Percentiles rank a stretch among this genome's conserved stretches.
Conservation (phyloP, 345 rosid species). For the Acer negundo region DNA sequence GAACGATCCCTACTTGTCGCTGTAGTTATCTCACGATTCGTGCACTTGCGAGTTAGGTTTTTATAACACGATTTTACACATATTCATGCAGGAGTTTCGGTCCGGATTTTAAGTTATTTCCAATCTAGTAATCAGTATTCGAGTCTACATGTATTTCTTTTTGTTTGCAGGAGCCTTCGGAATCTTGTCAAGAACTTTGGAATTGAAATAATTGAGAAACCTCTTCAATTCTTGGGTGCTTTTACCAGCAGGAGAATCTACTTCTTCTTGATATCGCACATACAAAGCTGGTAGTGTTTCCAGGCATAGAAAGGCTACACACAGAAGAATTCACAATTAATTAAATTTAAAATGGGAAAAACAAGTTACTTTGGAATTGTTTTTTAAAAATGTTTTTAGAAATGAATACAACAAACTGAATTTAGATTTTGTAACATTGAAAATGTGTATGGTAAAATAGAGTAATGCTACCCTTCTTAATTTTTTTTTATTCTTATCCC, state of each 20-base stretch:
- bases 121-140: not conserved
- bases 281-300: constrained; percentile 46
- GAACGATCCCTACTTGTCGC: no score
- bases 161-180: constrained; percentile 43
- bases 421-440: no score
- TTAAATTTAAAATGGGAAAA: not conserved
- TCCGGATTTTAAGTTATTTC: constrained; percentile 1
- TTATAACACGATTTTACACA: no score
- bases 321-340: not conserved
- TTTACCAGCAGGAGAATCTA: constrained; percentile 38
- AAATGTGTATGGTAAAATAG: no score
- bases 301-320: constrained; percentile 41
- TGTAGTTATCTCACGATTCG: no score
- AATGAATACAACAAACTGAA: no score
- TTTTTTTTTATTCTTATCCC: no score
- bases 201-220: constrained; percentile 36
- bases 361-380: no score
- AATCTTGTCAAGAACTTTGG: constrained; percentile 48
- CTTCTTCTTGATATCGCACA: constrained; percentile 42
- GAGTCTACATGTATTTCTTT: constrained; percentile 15
- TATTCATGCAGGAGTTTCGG: not conserved
- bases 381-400: no score
- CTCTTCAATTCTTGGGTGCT: constrained; percentile 36
- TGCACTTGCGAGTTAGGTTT: no score
- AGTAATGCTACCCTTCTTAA: no score